Evolutionary conservation across 768 basidiomycete genomes (phyloP).

Genomic region (Mycena crocata): DNA sequence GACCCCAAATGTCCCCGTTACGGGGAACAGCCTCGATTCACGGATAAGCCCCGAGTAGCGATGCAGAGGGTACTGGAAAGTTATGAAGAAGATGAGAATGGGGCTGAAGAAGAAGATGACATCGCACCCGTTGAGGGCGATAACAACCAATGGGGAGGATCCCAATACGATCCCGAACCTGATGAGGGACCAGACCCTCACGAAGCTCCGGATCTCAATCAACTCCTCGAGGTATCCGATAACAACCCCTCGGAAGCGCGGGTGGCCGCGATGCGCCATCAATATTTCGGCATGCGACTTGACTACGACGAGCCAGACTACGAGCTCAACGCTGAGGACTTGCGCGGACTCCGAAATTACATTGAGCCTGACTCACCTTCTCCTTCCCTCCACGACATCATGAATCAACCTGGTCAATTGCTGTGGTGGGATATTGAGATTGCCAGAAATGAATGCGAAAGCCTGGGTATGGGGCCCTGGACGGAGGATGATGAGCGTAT

Average conservation of each 20-base stretch:
- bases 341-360: too few relatives aligned
- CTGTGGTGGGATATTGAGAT: too few relatives aligned
- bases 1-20: neutral
- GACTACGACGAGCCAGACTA: neutral
- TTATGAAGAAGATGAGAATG: neutral
- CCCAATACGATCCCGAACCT: neutral
- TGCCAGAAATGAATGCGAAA: neutral
- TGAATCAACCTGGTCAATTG: too few relatives aligned
- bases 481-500: neutral
- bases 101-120: neutral
- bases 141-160: neutral
- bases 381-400: too few relatives aligned
- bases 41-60: neutral
- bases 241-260: neutral
- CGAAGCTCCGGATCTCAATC: neutral
- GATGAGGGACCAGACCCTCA: neutral
- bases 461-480: neutral
- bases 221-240: neutral
- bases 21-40: neutral
- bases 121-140: neutral
- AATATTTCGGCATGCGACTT: neutral
- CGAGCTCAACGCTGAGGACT: neutral
- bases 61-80: neutral
- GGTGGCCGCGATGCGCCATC: neutral
- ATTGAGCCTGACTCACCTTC: too few relatives aligned